A percentile compares a stretch with the other conserved stretches of the same genome.
These are phyloP conservation scores for Rhododendron griersonianum DNA, from an alignment of 148 eudicot genomes.

Conservation along the genomic window DNA sequence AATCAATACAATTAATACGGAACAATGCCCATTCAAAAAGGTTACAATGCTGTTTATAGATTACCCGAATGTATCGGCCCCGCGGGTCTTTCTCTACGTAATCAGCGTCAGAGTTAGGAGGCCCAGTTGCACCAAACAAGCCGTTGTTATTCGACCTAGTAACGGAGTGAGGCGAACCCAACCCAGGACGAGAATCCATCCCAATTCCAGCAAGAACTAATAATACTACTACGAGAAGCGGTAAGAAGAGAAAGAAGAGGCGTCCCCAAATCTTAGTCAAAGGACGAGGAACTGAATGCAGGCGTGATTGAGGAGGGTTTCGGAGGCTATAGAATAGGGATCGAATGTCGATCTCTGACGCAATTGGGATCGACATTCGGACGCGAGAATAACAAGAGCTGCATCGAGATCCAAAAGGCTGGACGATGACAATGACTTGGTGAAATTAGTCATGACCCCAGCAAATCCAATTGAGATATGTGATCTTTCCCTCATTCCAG, in stretches of 20 bases:
- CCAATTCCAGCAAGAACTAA: conserved; percentile 30
- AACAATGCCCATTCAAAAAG: not conserved
- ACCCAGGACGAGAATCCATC: conserved; percentile 18
- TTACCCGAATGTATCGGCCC: conserved; percentile 86
- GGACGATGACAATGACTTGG: not conserved
- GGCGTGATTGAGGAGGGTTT: conserved; percentile 7
- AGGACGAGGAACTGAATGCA: not conserved
- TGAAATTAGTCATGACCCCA: conserved; percentile 7
- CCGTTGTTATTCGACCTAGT: not conserved
- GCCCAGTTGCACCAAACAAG: conserved; percentile 10
- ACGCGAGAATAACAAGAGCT: not conserved
- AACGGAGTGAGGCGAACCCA: not conserved
- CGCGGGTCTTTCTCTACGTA: conserved; percentile 58
- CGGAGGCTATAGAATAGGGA: conserved; percentile 21
- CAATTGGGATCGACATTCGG: conserved; percentile 32
- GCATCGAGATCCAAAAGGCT: conserved; percentile 14
- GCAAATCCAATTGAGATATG: not conserved
- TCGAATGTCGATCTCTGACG: conserved; percentile 33
- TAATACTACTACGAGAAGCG: not conserved
- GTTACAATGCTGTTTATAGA: not conserved
- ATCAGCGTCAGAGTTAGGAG: conserved; percentile 29
- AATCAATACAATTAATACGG: not conserved
- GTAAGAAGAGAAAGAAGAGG: conserved; percentile 10
- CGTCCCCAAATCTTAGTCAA: conserved; percentile 6
- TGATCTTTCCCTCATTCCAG: conserved; percentile 17